Evolutionary conservation across 108 stramenopile species (phyloP).

Genomic region (Cyclotella sp.): DNA sequence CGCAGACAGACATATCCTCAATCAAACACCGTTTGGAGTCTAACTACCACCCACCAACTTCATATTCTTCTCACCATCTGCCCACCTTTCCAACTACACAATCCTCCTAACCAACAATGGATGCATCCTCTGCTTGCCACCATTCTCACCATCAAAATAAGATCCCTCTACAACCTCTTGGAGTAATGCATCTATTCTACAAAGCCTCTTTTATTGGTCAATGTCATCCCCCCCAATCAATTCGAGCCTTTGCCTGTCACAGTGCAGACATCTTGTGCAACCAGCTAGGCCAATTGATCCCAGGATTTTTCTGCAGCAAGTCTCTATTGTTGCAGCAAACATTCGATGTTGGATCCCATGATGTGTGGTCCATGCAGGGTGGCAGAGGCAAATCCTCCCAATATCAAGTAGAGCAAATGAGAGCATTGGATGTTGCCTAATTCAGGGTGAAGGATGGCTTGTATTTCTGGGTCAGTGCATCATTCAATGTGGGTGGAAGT

Average conservation of each 20-base stretch:
- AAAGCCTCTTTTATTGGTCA: slow-evolving; percentile 58
- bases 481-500: slow-evolving; percentile 66
- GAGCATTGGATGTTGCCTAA: slow-evolving; percentile 84
- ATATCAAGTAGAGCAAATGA: slow-evolving; percentile 75
- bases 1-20: too few relatives aligned
- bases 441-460: slow-evolving; percentile 81
- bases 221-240: slow-evolving; percentile 64
- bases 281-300: slow-evolving; percentile 76
- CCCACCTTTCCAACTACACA: slow-evolving; percentile 68
- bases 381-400: slow-evolving; percentile 59
- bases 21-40: too few relatives aligned
- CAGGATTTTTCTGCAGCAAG: slow-evolving; percentile 83
- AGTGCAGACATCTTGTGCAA: slow-evolving; percentile 67
- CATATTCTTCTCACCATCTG: slow-evolving; percentile 48
- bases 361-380: slow-evolving; percentile 51
- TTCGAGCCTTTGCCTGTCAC: slow-evolving; percentile 71
- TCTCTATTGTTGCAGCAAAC: slow-evolving; percentile 62
- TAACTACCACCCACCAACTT: slow-evolving; percentile 8
- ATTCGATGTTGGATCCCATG: slow-evolving; percentile 40
- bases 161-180: slow-evolving; percentile 48
- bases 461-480: slow-evolving; percentile 62
- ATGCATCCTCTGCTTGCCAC: slow-evolving; percentile 61
- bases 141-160: slow-evolving; percentile 49
- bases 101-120: slow-evolving; percentile 74
- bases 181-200: slow-evolving; percentile 69